Evolutionary conservation across 352 stramenopile genomes (phyloP), one percentile per base, ranked within the genome.

Genomic region (Globisporangium spiculum): DNA sequence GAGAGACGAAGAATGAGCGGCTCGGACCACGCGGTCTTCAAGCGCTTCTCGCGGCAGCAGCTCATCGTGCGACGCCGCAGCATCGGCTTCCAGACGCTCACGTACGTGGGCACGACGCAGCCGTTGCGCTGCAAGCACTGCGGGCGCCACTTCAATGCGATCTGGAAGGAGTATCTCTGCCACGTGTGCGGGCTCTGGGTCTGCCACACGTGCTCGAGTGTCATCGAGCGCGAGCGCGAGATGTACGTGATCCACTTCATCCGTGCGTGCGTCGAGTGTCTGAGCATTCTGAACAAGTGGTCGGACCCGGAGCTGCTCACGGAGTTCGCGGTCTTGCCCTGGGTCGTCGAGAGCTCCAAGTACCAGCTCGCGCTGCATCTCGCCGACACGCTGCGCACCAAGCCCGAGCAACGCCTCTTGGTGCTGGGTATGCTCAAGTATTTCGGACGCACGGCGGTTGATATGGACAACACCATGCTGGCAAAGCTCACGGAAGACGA

Each of bases 111-210:
- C 16, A 48, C 70, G 44, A 56, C 50, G 18, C 53, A 56, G 27
- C 52, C 64, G 0, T 24, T n/a, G 46, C 72, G 62, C 6, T 88
- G 80, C 70, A 83, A 86, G 32, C 73, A 78, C 64, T 88, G 80
- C 61, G 77, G 76, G 0, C 74, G 77, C 2, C 67, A 65, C 36
- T 88, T 88, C 67, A 81, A 79, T 65, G 38, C 65, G n/a, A 36
- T 81, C 8, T 88, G 75, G 80, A 80, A 78, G 41, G 73, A 70
- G 34, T 79, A 76, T 32, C 63, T 83, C 22, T 88, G 80, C 27
- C 80, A 88, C n/a, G 62, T 84, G 24, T 88, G 80, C 63, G 77
- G 80, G 0, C 60, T 77, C 26, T 85, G 71, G 74, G 70, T 84
- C 4, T 88, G 80, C 46, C 72, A 81, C n/a, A 65, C 76, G n/a